Percentiles rank a stretch among this genome's conserved stretches.
These are phyloP conservation scores for Pseudogymnoascus sp. DNA, from an alignment of 2,329 filamentous ascomycete species.

Conservation along the genomic window DNA sequence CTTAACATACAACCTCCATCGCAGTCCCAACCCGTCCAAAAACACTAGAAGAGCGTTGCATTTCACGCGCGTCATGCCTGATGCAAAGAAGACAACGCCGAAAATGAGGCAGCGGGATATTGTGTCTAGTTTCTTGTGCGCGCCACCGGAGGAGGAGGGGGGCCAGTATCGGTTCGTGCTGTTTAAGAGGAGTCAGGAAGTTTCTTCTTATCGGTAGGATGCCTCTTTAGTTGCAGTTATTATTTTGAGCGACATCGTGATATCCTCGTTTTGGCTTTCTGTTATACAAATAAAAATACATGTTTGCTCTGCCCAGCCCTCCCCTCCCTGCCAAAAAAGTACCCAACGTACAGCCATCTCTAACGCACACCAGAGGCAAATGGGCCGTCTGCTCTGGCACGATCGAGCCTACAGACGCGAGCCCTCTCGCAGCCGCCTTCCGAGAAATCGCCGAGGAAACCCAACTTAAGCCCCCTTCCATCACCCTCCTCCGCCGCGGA, in stretches of 20 bases:
- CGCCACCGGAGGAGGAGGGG: conserved; percentile 17
- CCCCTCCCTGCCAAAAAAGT: not conserved
- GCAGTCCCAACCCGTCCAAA: not conserved
- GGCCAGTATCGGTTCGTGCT: conserved; percentile 44
- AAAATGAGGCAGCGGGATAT: conserved; percentile 26
- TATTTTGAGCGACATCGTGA: not conserved
- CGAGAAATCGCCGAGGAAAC: conserved; percentile 58
- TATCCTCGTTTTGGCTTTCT: conserved; percentile 1
- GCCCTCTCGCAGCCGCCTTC: conserved; percentile 48
- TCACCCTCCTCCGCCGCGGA: conserved; percentile 31
- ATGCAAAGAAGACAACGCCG: not conserved
- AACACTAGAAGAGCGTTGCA: not conserved
- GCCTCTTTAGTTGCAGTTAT: not conserved
- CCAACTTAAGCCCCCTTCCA: conserved; percentile 35
- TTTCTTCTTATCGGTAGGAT: conserved; percentile 50
- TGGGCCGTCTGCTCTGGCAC: conserved; percentile 55
- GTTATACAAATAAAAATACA: not conserved
- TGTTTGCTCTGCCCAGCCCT: not conserved
- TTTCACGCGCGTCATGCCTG: not conserved
- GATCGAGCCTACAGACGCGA: conserved; percentile 45
- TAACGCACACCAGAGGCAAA: conserved; percentile 36
- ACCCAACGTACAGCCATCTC: conserved; percentile 14
- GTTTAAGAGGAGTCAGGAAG: conserved; percentile 51
- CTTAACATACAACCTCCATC: not conserved
- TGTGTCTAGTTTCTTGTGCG: conserved; percentile 38